Evolutionary conservation across 1,284 basidiomycete species (phyloP), one percentile per base, ranked within the genome.

Genomic region (Austropuccinia psidii): DNA sequence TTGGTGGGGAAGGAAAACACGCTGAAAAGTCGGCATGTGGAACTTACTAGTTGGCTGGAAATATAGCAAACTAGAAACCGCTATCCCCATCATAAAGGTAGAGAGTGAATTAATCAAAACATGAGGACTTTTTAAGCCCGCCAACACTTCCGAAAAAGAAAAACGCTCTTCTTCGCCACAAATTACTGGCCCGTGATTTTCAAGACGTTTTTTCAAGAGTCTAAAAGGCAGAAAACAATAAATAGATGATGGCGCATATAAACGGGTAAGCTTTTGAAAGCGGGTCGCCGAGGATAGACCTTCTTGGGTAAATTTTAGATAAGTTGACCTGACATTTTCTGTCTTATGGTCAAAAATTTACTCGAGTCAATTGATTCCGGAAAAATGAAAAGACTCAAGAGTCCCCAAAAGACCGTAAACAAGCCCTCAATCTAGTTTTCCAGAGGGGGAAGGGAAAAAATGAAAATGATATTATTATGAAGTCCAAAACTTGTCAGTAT

Each of bases 1-100:
- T 37, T 4, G n/a, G 21, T 60, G 31, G 9, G 13, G 11, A 52
- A 52, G 24, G 11, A 52, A 52, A 52, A 52, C 9, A 17, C 9
- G 11, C 13, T 1, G 7, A 27, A 43, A 45, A 41, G 47, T n/a
- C n/a, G n/a, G n/a, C n/a, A n/a, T 45, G 11, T 11, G 41, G n/a
- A n/a, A 65, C 41, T 31, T 24, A 65, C 62, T 65, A 11, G 45
- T 65, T 17, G 62, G 62, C 11, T 41, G 47, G 47, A 65, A 65
- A 33, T 65, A 65, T 6, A 45, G 29, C n/a, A 65, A 39, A 50
- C 62, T 65, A 33, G 47, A 65, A 4, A 43, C 21, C 17, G 43
- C 47, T 4, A 31, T 33, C 21, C 62, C 62, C 47, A n/a, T 65
- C 62, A 65, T 31, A 31, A 65, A 65, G 21, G 35, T 31, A 5